Conservation (phyloP, 768 basidiomycete genomes). For the Piloderma croceum region DNA sequence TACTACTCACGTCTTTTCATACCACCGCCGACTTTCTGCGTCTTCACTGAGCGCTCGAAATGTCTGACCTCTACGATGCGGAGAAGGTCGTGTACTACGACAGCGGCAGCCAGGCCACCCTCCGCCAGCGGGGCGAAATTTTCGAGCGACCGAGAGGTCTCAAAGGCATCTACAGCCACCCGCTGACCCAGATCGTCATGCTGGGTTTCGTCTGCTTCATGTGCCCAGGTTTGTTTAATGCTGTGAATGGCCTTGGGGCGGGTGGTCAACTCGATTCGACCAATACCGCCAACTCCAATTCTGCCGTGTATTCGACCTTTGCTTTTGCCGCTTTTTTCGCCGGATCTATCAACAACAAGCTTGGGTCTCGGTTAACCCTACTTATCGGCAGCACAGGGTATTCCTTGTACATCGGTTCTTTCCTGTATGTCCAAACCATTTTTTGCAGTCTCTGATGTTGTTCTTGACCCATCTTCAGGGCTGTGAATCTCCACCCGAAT, state of each 20-base stretch:
- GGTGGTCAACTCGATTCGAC: conserved; percentile 67
- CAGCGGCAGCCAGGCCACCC: conserved; percentile 2
- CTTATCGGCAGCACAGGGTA: conserved; percentile 73
- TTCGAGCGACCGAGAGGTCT: conserved; percentile 46
- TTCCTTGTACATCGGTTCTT: conserved; percentile 68
- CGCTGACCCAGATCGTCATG: conserved; percentile 50
- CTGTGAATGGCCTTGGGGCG: conserved; percentile 72
- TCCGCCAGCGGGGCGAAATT: conserved; percentile 3
- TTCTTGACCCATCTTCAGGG: conserved; percentile 32
- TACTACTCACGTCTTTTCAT: too few species aligned
- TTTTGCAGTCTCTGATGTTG: not conserved
- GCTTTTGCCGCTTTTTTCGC: conserved; percentile 61
- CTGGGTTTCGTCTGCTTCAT: conserved; percentile 63
- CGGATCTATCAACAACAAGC: conserved; percentile 73
- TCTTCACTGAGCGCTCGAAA: too few species aligned
- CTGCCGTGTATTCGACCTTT: conserved; percentile 62
- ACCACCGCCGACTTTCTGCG: too few species aligned
- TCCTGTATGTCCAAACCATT: conserved; percentile 44
- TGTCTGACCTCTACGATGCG: too few species aligned
- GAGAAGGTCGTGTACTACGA: too few species aligned
- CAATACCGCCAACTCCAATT: conserved; percentile 65
- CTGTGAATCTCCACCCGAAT: conserved; percentile 60
- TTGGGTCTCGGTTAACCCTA: conserved; percentile 73
- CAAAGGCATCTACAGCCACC: conserved; percentile 53
- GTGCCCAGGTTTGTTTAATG: conserved; percentile 68